These are phyloP conservation scores for Aegilops longissima DNA, from an alignment of 176 grass and related monocot genomes.

Conservation along the genomic window DNA sequence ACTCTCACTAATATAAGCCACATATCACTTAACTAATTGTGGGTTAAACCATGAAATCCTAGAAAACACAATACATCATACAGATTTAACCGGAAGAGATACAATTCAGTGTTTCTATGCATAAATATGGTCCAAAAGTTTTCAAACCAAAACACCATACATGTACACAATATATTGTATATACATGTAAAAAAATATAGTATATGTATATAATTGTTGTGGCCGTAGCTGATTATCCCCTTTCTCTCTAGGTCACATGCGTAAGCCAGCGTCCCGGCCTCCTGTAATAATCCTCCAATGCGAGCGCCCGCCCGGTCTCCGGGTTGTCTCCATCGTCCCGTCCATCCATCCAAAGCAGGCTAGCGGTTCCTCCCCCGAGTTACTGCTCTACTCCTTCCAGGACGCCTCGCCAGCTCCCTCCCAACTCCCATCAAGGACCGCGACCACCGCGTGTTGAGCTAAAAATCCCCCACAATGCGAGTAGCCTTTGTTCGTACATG, in stretches of 20 bases:
- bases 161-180: too few relatives aligned
- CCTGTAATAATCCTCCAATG: not conserved
- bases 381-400: not conserved
- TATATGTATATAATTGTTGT: not conserved
- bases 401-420: not conserved
- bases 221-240: not conserved
- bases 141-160: too few relatives aligned
- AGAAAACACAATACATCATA: too few relatives aligned
- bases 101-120: too few relatives aligned
- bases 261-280: not conserved
- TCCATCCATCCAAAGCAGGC: not conserved
- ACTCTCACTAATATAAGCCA: too few relatives aligned
- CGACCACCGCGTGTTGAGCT: not conserved
- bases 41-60: too few relatives aligned
- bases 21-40: too few relatives aligned
- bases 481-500: conserved; percentile 29
- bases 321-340: not conserved
- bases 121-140: too few relatives aligned
- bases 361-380: not conserved
- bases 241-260: conserved; percentile 1
- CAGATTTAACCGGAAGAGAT: too few relatives aligned
- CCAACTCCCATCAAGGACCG: not conserved
- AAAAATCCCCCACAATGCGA: conserved; percentile 14
- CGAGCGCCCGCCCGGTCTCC: not conserved
- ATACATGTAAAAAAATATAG: too few relatives aligned